A percentile compares a stretch with the other conserved stretches of the same genome.
phyloP scores from a whole-genome alignment of 106 monocot genomes.

The Allium cepa region DNA sequence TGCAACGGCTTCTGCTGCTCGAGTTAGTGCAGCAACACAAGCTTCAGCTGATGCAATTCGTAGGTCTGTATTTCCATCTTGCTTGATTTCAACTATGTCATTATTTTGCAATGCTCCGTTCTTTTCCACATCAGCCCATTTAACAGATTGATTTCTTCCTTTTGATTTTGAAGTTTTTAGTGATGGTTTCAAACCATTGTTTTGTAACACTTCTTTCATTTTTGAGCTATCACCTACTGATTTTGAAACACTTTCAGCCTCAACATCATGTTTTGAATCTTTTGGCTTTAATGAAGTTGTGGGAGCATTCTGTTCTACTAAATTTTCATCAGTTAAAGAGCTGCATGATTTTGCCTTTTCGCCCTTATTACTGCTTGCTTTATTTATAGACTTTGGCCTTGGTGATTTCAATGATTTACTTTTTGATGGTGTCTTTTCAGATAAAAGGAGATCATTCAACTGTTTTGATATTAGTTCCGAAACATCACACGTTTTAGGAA shows the following conservation, averaged over 20 bases:
- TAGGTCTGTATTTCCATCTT: too few species aligned
- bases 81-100: too few species aligned
- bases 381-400: conserved; percentile 19
- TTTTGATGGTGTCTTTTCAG: conserved; percentile 17
- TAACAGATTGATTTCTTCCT: conserved; percentile 32
- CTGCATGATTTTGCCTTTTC: conserved; percentile 12
- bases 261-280: conserved; percentile 6
- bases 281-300: neutral
- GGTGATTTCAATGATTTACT: conserved; percentile 12
- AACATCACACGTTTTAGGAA: conserved; percentile 17
- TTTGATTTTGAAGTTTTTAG: conserved; percentile 41
- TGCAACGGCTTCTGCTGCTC: conserved; percentile 53
- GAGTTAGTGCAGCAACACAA: conserved; percentile 57
- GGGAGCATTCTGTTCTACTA: neutral
- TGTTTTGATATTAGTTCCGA: conserved; percentile 39
- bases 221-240: neutral
- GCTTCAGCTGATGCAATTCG: conserved; percentile 75
- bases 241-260: neutral
- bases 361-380: neutral
- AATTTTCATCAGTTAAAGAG: neutral
- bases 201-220: conserved; percentile 2
- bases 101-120: conserved; percentile 2
- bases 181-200: conserved; percentile 40
- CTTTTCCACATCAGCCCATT: conserved; percentile 66
- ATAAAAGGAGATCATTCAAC: conserved; percentile 25